Base-by-base conservation (phyloP, 345 rosid species). In the Chamaenerion angustifolium region DNA sequence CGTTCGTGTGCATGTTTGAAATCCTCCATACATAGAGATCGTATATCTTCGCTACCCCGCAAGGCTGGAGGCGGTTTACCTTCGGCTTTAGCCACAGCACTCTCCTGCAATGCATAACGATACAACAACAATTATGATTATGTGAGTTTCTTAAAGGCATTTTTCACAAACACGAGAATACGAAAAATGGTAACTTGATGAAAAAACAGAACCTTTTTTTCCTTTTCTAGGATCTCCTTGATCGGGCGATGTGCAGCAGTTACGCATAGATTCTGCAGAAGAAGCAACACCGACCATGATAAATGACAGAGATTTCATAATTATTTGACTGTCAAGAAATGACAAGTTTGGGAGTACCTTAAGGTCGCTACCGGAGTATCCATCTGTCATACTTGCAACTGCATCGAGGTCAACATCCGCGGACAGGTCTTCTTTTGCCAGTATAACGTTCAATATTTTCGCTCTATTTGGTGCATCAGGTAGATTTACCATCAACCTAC, bases 331-430 rank as follows among this genome's bases (percentile, higher is more conserved):
- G 37, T 31, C 37, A 31, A 31, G 37, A 31, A 23, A 23, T 23
- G 27, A 2, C 27, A 5, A 23, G 27, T n/a, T 23, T 23, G 27
- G 27, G 27, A 23, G 27, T 47, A 86, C 98, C 88, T 83, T 90
- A 15, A 90, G 84, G 62, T 86, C 92, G 56, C 98, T 86, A 64
- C 94, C 95, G 50, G 95, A 90, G 64, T 90, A 90, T 57, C 95
- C 98, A 59, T 83, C 84, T 0, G 87, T 73, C 86, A 86, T 75
- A 44, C 67, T 70, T 12, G 94, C 95, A 68, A 90, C 43, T 8
- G 67, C 71, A 62, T 81, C 94, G 66, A 76, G 62, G 62, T 90
- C 88, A 54, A 90, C 58, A 51, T 71, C 88, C 51, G 85, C 67
- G 41, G 88, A 73, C 70, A 90, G 52, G 55, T 83, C 92, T 68